A percentile compares a stretch with the other conserved stretches of the same genome.
Conservation (phyloP, 768 basidiomycete species). For the Boletus vermiculosoides region DNA sequence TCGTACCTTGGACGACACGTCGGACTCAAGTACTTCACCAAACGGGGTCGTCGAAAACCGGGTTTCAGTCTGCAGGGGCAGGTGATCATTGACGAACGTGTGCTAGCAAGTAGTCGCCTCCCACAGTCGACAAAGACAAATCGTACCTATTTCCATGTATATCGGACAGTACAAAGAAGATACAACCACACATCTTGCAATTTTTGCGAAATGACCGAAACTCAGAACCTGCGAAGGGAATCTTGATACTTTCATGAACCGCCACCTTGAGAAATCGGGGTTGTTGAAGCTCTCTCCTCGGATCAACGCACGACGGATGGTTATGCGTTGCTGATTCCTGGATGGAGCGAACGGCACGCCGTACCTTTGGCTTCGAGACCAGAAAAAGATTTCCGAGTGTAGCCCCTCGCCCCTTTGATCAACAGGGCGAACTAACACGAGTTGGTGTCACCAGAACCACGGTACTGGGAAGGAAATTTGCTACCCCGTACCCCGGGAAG, state of each 20-base stretch:
- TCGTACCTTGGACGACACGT: background rate
- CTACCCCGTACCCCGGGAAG: background rate
- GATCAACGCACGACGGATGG: constrained; percentile 12
- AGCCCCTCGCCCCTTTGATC: background rate
- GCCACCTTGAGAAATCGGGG: constrained; percentile 7
- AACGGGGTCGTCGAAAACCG: background rate
- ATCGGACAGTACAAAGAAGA: constrained; percentile 1
- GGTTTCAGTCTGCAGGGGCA: background rate
- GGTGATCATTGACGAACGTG: background rate
- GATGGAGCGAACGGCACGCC: background rate
- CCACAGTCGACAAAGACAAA: background rate
- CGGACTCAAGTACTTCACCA: background rate
- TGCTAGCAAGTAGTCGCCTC: background rate
- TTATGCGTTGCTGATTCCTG: constrained; percentile 7
- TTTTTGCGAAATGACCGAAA: background rate
- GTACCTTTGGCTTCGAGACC: background rate
- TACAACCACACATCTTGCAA: background rate
- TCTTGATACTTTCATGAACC: background rate
- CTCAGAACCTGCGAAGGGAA: background rate
- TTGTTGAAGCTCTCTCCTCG: constrained; percentile 18
- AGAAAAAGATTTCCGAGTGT: background rate
- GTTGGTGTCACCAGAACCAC: background rate
- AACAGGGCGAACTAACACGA: background rate
- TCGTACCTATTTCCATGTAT: background rate
- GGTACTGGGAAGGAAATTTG: background rate